Conservation (phyloP, 768 basidiomycete genomes). For the Peribolospora kevripleyi region DNA sequence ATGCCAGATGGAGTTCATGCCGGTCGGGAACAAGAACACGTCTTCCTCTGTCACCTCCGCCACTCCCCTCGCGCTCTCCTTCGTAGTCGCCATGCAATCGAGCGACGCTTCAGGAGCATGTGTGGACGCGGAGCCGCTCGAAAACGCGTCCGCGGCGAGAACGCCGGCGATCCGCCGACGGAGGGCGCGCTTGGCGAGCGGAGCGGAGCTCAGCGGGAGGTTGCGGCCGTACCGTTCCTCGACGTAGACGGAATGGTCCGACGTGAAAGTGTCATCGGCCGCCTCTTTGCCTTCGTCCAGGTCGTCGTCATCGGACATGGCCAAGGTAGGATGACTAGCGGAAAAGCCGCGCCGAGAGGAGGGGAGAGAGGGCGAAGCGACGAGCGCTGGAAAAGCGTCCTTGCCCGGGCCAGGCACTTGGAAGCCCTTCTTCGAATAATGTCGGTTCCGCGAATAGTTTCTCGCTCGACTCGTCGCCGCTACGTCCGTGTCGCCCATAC, state of each 20-base stretch:
- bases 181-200: constrained; percentile 62
- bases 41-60: constrained; percentile 52
- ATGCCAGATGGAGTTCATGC: constrained; percentile 88
- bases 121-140: constrained; percentile 25
- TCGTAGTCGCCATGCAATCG: constrained; percentile 13
- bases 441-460: constrained; percentile 15
- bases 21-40: constrained; percentile 63
- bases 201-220: constrained; percentile 43
- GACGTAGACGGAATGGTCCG: constrained; percentile 48
- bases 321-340: not conserved
- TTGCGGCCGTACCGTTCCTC: constrained; percentile 92
- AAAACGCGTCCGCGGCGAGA: constrained; percentile 6
- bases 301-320: not conserved
- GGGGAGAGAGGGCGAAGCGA: constrained; percentile 4
- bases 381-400: constrained; percentile 4
- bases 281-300: constrained; percentile 8
- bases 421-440: constrained; percentile 13
- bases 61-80: constrained; percentile 45
- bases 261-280: constrained; percentile 29
- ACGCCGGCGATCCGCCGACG: constrained; percentile 77
- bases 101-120: not conserved
- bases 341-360: not conserved
- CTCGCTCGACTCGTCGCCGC: not conserved
- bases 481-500: no score
- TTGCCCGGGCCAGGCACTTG: no score